These are phyloP conservation scores for Kalmusia sp. DNA, from an alignment of 2,329 filamentous ascomycete genomes.

Conservation along the genomic window DNA sequence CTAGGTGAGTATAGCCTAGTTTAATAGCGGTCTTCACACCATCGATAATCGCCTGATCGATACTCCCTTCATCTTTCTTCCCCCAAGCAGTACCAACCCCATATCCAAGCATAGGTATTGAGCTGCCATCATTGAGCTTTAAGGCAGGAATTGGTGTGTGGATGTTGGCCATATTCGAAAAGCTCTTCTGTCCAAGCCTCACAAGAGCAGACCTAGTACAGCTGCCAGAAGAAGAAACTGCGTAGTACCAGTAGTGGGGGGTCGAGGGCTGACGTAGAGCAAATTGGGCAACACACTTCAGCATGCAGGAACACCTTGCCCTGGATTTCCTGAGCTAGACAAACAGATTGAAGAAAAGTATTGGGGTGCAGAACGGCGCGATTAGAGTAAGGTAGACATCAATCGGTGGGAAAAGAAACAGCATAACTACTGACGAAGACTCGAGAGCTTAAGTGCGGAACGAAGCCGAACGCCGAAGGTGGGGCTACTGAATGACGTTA, in stretches of 20 bases:
- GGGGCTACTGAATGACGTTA: no score
- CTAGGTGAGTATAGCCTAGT: constrained; percentile 74
- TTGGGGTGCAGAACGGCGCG: no score
- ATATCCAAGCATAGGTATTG: constrained; percentile 75
- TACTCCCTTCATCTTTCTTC: constrained; percentile 57
- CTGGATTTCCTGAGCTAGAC: no score
- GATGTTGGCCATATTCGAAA: constrained; percentile 50
- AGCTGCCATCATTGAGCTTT: constrained; percentile 76
- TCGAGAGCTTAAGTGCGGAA: no score
- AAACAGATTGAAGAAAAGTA: not conserved
- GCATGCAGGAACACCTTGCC: no score
- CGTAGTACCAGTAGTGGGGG: not conserved
- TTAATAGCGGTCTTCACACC: constrained; percentile 68
- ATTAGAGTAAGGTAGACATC: no score
- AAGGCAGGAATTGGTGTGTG: constrained; percentile 62
- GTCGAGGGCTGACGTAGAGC: not conserved
- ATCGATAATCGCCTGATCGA: constrained; percentile 66
- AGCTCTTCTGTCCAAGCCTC: not conserved
- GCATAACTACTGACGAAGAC: not conserved
- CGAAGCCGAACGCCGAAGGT: no score
- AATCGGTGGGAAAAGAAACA: no score
- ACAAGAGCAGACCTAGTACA: not conserved
- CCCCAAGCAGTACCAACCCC: constrained; percentile 76
- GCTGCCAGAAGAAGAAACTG: not conserved
- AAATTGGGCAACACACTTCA: constrained; percentile 1